Base-by-base conservation (phyloP, 441 rosid species). In the Kokia cookei region DNA sequence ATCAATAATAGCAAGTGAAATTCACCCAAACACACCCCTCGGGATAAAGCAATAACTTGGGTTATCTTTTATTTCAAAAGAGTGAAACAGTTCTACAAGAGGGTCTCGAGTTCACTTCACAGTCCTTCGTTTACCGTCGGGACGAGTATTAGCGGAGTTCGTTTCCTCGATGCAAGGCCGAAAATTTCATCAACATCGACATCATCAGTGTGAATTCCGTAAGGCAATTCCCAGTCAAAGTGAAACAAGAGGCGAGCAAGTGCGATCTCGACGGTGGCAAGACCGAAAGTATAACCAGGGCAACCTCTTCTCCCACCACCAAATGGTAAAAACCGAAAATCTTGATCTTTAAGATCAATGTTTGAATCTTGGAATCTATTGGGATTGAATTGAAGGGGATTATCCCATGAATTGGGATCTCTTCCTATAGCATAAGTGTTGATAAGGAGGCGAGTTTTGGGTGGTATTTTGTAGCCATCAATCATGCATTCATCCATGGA, bases 141-240 rank as follows among this genome's bases (percentile, higher is more conserved):
- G 15, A 84, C 81, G 9, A 81, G 80, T 51, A 72, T 37, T 11
- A 81, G 81, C 6, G 84, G 66, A 1, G 75, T 14, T 67, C 74
- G 82, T 78, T 78, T 86, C 78, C 85, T 86, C 0, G 78, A 78
- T 15, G 66, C 47, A 2, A 55, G 48, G 24, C 73, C 64, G 7
- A 54, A 70, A 51, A 54, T 57, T 48, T 65, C 70, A 2, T 12
- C 8, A 45, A 65, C 19, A 4, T 54, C 62, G 1, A 69, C 29
- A n/a, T 35, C 61, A 5, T 69, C 17, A 22, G 73, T 17, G 10
- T 17, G 27, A 54, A 17, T 9, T 24, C 69, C 69, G 8, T 12
- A 32, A 45, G 69, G 69, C 69, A 65, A 65, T 24, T 50, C 35
- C 69, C 69, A 65, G 24, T 22, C 69, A 65, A 65, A 43, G 37